phyloP scores from a whole-genome alignment of 176 grass and related monocot genomes.

The Dactylis glomerata region DNA sequence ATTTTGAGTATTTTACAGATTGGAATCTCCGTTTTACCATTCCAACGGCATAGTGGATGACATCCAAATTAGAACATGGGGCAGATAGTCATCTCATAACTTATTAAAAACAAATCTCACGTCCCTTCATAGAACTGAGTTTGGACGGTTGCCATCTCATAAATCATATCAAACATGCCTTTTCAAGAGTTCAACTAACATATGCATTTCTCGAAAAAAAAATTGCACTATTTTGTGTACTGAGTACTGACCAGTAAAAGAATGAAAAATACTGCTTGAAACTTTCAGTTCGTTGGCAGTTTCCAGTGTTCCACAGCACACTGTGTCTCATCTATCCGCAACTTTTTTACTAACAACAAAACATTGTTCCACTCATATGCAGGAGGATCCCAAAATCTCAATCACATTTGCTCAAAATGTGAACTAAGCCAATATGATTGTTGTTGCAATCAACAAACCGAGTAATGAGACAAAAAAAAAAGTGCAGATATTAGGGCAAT shows the following conservation, averaged over 20 bases:
- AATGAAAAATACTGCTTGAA: not conserved
- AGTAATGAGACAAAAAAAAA: not conserved
- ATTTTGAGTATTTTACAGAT: not conserved
- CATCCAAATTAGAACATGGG: not conserved
- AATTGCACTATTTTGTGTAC: not conserved
- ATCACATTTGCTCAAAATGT: not conserved
- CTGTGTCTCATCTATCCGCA: not conserved
- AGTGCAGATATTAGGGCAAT: not conserved
- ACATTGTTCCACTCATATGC: not conserved
- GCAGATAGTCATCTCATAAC: not conserved
- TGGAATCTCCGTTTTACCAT: not conserved
- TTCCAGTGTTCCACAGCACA: not conserved
- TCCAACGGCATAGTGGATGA: constrained; percentile 17
- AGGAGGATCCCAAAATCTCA: not conserved
- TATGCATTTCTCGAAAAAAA: not conserved
- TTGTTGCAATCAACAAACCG: not conserved
- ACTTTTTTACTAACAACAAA: not conserved
- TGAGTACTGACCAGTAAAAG: not conserved
- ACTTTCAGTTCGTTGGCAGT: not conserved
- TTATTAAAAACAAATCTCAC: not conserved
- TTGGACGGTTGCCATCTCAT: not conserved
- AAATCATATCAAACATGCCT: not conserved
- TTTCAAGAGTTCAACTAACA: not conserved
- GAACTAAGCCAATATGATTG: not conserved
- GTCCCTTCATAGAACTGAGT: not conserved